These are phyloP conservation scores for Aspergillus pseudoglaucus DNA, from an alignment of 2,329 filamentous ascomycete species.

Conservation along the genomic window DNA sequence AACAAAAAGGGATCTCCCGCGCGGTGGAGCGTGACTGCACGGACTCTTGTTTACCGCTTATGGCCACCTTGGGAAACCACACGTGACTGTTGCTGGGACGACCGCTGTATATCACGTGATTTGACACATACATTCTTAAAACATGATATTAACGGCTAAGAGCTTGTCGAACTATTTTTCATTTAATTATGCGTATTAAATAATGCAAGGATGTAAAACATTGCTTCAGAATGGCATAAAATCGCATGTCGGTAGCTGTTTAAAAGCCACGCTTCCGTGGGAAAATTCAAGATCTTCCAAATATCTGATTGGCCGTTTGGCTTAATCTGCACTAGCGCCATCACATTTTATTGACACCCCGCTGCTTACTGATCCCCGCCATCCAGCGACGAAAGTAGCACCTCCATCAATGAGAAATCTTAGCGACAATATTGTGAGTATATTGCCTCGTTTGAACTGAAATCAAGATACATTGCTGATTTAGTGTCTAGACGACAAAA, in stretches of 20 bases:
- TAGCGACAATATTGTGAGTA: no score
- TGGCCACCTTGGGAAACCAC: slow-evolving; percentile 17
- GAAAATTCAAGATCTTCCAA: background rate
- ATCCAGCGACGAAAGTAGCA: background rate
- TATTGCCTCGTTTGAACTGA: no score
- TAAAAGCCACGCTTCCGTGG: background rate
- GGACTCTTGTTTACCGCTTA: slow-evolving; percentile 13
- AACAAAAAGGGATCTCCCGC: background rate
- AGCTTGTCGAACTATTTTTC: no score
- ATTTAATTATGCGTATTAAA: no score
- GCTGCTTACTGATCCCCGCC: background rate
- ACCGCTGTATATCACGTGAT: slow-evolving; percentile 2
- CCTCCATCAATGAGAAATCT: background rate
- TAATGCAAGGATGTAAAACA: no score
- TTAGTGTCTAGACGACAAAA: slow-evolving; percentile 31
- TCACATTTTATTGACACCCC: background rate
- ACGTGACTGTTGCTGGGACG: slow-evolving; percentile 30
- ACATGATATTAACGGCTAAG: no score
- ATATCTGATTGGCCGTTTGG: background rate
- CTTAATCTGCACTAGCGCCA: background rate
- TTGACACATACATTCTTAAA: no score
- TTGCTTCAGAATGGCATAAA: background rate
- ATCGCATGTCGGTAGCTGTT: background rate
- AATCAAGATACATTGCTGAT: background rate
- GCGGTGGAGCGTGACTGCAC: background rate